phyloP scores from a whole-genome alignment of 441 rosid genomes.

The Syzygium syzygioides region DNA sequence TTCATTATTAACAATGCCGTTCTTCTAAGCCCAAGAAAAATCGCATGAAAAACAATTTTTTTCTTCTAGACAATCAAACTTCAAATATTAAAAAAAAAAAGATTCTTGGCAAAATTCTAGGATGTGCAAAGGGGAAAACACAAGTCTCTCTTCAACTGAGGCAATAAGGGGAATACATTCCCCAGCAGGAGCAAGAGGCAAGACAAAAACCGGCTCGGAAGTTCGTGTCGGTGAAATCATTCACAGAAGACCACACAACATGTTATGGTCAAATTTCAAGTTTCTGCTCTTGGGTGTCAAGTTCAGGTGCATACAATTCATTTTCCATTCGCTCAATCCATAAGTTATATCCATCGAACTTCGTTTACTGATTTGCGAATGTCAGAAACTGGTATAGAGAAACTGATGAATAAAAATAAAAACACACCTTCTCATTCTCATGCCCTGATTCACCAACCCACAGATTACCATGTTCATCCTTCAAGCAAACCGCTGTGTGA shows the following conservation, averaged over 20 bases:
- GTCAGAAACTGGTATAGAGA: not conserved
- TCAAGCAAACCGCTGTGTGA: constrained; percentile 95
- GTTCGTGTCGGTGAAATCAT: not conserved
- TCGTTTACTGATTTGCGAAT: not conserved
- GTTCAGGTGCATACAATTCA: not conserved
- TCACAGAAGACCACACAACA: not conserved
- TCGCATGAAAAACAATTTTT: not conserved
- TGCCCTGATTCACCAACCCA: constrained; percentile 99
- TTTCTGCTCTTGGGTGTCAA: not conserved
- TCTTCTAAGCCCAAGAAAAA: not conserved
- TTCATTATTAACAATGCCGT: not conserved
- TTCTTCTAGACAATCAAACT: not conserved
- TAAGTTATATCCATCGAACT: not conserved
- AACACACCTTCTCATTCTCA: constrained; percentile 82
- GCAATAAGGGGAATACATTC: not conserved
- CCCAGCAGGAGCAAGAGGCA: not conserved
- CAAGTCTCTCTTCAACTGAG: not conserved
- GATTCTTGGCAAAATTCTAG: not conserved
- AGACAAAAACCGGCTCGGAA: not conserved
- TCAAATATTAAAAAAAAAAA: not conserved
- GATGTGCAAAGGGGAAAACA: not conserved
- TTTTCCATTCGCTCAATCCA: not conserved
- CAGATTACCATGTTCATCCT: constrained; percentile 78
- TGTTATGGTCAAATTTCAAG: not conserved
- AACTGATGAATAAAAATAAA: not conserved